These are phyloP conservation scores for Lobosporangium transversale DNA, from an alignment of 192 early-diverging fungal genomes.

Conservation along the genomic window DNA sequence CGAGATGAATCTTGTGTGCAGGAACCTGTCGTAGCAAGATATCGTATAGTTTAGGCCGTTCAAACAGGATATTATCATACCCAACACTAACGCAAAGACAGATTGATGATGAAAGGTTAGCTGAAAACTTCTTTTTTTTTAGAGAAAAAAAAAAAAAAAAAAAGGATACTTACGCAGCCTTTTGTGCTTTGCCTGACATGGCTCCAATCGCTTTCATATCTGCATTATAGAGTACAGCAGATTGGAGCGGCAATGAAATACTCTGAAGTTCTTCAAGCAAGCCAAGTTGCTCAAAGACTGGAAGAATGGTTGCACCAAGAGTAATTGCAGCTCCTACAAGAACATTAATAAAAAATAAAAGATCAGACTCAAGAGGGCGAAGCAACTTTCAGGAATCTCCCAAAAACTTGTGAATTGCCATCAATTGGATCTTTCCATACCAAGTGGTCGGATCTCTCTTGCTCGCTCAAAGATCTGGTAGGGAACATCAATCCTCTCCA, in stretches of 20 bases:
- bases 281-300: conserved; percentile 21
- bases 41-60: conserved; percentile 6
- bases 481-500: not conserved
- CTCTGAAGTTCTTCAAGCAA: not conserved
- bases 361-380: too few relatives aligned
- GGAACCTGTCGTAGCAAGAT: not conserved
- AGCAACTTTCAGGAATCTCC: not conserved
- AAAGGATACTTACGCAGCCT: conserved; percentile 5
- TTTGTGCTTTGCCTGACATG: not conserved
- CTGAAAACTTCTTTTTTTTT: not conserved
- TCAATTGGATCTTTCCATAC: too few relatives aligned
- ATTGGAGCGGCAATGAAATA: not conserved
- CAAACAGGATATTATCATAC: not conserved
- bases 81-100: conserved; percentile 5
- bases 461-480: conserved; percentile 14
- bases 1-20: conserved; percentile 4
- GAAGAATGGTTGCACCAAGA: conserved; percentile 1
- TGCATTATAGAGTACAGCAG: not conserved
- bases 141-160: not conserved
- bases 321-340: conserved; percentile 8
- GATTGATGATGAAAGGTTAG: not conserved
- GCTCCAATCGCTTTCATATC: not conserved
- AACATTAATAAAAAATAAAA: not conserved
- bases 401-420: too few relatives aligned
- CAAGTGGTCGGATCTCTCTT: not conserved